A percentile compares a stretch with the other conserved stretches of the same genome.
Conservation (phyloP, 345 rosid species). For the Hibiscus tridactylites region DNA sequence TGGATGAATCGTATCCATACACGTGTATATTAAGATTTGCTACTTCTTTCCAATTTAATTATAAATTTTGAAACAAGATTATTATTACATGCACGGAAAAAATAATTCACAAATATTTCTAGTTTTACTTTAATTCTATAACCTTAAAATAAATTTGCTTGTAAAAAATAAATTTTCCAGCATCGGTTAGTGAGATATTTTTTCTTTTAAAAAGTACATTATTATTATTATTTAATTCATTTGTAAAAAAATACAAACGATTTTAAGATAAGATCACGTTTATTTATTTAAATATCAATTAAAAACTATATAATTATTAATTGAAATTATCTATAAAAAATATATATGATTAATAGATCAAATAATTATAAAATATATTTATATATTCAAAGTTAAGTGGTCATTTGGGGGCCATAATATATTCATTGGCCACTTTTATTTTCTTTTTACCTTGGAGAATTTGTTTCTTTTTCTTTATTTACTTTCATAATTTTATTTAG, state of each 20-base stretch:
- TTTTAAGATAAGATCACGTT: no score
- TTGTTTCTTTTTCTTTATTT: not conserved
- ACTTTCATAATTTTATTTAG: not conserved
- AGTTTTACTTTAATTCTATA: no score
- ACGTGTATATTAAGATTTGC: not conserved
- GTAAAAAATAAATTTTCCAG: no score
- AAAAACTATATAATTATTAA: not conserved
- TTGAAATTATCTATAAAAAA: not conserved
- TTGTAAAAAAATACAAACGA: no score
- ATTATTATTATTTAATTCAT: no score
- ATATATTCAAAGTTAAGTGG: constrained; percentile 6
- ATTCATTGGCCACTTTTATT: not conserved
- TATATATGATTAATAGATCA: not conserved
- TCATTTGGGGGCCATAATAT: constrained; percentile 16
- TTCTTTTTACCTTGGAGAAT: not conserved
- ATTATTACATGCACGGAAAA: no score
- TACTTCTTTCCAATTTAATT: not conserved
- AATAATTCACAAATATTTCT: no score
- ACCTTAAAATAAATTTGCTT: no score
- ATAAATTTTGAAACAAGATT: not conserved
- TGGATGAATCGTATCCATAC: not conserved
- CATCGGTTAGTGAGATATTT: no score
- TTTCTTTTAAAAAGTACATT: no score
- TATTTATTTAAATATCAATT: no score
- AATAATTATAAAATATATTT: no score